These are phyloP conservation scores for Blastobotrys petasosporus DNA, from an alignment of 1,139 yeast genomes.

Conservation along the genomic window DNA sequence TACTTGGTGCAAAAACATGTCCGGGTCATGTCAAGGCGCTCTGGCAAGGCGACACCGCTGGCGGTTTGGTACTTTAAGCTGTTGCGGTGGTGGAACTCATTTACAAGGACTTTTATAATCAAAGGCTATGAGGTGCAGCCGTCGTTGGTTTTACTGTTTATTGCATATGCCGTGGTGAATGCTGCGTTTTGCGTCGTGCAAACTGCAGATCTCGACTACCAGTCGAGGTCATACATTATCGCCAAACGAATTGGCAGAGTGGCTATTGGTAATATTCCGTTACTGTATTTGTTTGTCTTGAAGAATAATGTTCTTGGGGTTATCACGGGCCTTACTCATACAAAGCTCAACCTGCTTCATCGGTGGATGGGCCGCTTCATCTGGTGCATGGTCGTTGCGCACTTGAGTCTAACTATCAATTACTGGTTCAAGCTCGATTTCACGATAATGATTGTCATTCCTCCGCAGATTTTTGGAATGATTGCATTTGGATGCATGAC, in stretches of 20 bases:
- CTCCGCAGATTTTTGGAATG: constrained; percentile 49
- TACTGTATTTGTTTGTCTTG: constrained; percentile 36
- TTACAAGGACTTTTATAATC: too few species aligned
- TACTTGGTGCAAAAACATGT: constrained; percentile 39
- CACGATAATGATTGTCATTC: constrained; percentile 40
- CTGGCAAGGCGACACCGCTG: constrained; percentile 6
- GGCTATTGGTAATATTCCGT: constrained; percentile 42
- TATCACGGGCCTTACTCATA: constrained; percentile 42
- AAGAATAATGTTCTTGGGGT: constrained; percentile 41
- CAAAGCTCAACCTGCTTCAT: constrained; percentile 39
- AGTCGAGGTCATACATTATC: constrained; percentile 38
- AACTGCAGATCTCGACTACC: constrained; percentile 40
- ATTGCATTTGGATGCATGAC: constrained; percentile 41
- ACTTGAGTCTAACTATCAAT: constrained; percentile 33
- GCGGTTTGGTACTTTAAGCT: constrained; percentile 22
- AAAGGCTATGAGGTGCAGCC: constrained; percentile 37
- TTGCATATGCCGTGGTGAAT: constrained; percentile 33
- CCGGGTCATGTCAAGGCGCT: constrained; percentile 13
- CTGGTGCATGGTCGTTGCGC: constrained; percentile 39
- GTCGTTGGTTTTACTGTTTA: constrained; percentile 34
- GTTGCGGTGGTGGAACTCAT: constrained; percentile 27
- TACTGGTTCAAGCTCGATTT: constrained; percentile 43
- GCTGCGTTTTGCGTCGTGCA: constrained; percentile 24
- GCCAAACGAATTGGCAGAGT: constrained; percentile 43
- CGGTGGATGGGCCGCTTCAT: constrained; percentile 43